A percentile compares a stretch with the other conserved stretches of the same genome.
Conservation (phyloP, 148 eudicot species). For the Spergularia bocconei region DNA sequence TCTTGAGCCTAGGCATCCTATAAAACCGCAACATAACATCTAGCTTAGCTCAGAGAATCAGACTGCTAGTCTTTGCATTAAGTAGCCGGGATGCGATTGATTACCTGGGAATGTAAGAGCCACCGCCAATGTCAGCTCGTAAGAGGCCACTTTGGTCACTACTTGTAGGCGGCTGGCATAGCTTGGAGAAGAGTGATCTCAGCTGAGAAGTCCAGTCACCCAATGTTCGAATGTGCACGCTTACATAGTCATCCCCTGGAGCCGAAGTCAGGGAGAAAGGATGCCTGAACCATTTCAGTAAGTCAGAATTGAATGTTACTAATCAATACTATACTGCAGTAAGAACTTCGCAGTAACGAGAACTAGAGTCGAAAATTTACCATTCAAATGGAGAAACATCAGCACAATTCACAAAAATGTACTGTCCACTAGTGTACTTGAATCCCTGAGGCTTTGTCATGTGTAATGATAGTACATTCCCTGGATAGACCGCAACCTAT, state of each 20-base stretch:
- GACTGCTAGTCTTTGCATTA: background rate
- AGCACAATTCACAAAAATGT: conserved; percentile 55
- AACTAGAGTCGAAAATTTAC: conserved; percentile 22
- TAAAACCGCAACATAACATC: conserved; percentile 5
- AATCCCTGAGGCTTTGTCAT: conserved; percentile 54
- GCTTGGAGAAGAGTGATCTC: conserved; percentile 45
- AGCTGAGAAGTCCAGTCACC: conserved; percentile 70
- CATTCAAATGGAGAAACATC: conserved; percentile 64
- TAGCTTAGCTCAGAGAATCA: background rate
- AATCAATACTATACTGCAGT: background rate
- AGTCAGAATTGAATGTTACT: background rate
- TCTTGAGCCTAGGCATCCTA: conserved; percentile 22
- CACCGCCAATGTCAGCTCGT: conserved; percentile 43
- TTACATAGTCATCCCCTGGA: conserved; percentile 59
- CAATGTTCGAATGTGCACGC: conserved; percentile 58
- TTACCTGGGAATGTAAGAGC: conserved; percentile 39
- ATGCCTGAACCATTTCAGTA: conserved; percentile 36
- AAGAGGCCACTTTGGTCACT: conserved; percentile 53
- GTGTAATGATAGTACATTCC: conserved; percentile 47
- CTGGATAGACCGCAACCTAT: conserved; percentile 66
- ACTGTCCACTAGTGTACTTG: conserved; percentile 54
- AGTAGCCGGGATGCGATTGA: background rate
- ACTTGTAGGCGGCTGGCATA: conserved; percentile 44
- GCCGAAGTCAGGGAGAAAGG: conserved; percentile 68
- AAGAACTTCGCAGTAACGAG: background rate